A percentile compares a stretch with the other conserved stretches of the same genome.
phyloP scores from a whole-genome alignment of 2,329 filamentous ascomycete genomes.

The Colletotrichum falcatum region DNA sequence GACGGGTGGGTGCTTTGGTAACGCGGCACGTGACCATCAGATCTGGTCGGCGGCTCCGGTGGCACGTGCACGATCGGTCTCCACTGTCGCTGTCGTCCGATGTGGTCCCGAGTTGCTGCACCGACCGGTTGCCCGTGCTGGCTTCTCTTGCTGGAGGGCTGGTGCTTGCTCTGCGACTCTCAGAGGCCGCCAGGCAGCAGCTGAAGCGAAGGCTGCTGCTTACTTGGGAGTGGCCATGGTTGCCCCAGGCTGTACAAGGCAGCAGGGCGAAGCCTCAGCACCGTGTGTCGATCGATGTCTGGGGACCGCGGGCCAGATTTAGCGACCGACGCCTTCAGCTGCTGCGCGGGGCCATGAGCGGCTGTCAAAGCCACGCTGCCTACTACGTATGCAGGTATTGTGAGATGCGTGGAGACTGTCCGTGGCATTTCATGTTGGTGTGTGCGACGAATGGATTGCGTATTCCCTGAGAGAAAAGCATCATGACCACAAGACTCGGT shows the following conservation, averaged over 20 bases:
- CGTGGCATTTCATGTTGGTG: too few relatives aligned
- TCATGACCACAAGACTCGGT: not conserved
- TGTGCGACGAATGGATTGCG: not conserved
- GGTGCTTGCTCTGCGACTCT: not conserved
- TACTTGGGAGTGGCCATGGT: not conserved
- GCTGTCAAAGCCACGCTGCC: not conserved
- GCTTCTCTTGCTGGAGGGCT: not conserved
- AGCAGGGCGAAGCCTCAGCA: conserved; percentile 33
- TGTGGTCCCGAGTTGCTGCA: conserved; percentile 12
- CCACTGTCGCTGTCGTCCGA: conserved; percentile 10
- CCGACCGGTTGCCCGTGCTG: not conserved
- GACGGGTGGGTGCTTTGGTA: too few relatives aligned
- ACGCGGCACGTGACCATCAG: not conserved
- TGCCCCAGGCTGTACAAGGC: conserved; percentile 22
- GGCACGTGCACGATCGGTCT: not conserved
- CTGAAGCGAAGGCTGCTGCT: too few relatives aligned
- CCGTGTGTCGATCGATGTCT: conserved; percentile 6
- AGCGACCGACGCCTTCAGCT: too few relatives aligned
- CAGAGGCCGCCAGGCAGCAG: too few relatives aligned
- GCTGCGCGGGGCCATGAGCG: not conserved
- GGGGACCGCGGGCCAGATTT: conserved; percentile 26
- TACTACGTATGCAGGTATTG: too few relatives aligned
- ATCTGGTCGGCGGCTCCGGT: not conserved
- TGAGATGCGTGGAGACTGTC: too few relatives aligned
- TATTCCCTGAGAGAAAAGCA: not conserved